These are phyloP conservation scores for Colletotrichum lentis DNA, from an alignment of 2,329 filamentous ascomycete species.

Conservation along the genomic window DNA sequence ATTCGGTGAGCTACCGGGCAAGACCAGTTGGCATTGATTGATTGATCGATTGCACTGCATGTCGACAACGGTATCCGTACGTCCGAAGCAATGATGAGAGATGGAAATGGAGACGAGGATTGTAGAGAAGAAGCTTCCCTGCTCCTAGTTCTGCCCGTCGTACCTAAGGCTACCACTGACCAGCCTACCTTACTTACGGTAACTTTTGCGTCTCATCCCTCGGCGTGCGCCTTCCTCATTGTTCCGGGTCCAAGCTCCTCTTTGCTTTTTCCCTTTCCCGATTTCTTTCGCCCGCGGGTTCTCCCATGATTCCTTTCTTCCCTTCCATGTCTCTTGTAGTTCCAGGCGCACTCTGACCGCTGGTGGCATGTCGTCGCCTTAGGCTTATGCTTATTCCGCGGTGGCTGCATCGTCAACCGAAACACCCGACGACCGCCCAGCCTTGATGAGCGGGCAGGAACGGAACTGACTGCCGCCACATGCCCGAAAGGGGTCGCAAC, in stretches of 20 bases:
- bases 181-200: background rate
- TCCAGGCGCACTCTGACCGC: background rate
- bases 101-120: background rate
- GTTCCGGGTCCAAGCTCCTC: background rate
- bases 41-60: background rate
- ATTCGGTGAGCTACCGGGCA: slow-evolving; percentile 1
- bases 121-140: background rate
- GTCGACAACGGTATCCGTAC: background rate
- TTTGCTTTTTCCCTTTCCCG: background rate
- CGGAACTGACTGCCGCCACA: slow-evolving; percentile 32
- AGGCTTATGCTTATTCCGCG: slow-evolving; percentile 33
- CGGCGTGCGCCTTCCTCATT: background rate
- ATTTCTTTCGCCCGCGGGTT: background rate
- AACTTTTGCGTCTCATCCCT: background rate
- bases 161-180: too few relatives aligned
- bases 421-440: slow-evolving; percentile 29
- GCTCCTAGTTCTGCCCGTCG: background rate
- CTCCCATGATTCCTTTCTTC: background rate
- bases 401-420: slow-evolving; percentile 36
- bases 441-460: slow-evolving; percentile 27
- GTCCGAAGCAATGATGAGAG: background rate
- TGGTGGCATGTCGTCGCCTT: slow-evolving; percentile 34
- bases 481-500: slow-evolving; percentile 1
- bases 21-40: slow-evolving; percentile 1
- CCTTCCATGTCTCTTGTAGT: slow-evolving; percentile 15